Base-by-base conservation (phyloP, 139 green algal genomes). In the Chlamydomonas sp. region DNA sequence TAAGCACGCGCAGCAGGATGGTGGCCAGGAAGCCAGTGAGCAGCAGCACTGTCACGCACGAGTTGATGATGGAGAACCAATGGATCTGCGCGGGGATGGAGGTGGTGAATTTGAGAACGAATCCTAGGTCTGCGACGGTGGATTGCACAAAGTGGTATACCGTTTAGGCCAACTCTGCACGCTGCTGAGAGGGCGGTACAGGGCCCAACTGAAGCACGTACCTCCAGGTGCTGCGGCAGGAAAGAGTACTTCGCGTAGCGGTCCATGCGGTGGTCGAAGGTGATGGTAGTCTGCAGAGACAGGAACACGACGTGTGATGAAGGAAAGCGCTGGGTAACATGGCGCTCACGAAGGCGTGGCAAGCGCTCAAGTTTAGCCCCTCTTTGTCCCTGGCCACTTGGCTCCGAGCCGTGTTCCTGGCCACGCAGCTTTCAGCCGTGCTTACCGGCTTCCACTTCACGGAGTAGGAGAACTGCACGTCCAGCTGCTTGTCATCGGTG, bases 31-130 rank as follows among this genome's bases (percentile, higher is more conserved):
- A 99, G 64, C 96, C 97, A 2, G 97, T 99, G 64, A 99, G 94
- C 88, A 99, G 94, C 86, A 99, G 93, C 86, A 99, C 97, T 1
- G 97, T 99, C 14, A 99, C 97, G 93, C 96, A 99, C 31, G 91
- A 96, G 94, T 99, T 99, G 92, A 99, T 96, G 91, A 99, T 99
- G 87, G 93, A 97, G 92, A 99, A 99, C 97, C 97, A 99, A 92
- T 99, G 97, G 88, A 99, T 98, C 95, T 98, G 94, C 77, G 76
- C 7, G 76, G 8, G 73, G n/a, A 60, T 16, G 6, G 20, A 75
- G 20, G 6, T 4, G 57, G 8, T 9, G 58, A 18, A 64, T 72
- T 16, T 60, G 63, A 63, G 83, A 64, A 61, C 18, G 63, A 31
- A 72, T 49, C 31, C 31, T 49, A 49, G 31, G 31, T 49, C 31